Base-by-base conservation (phyloP, 306 rosid species). In the Trifolium subterraneum region DNA sequence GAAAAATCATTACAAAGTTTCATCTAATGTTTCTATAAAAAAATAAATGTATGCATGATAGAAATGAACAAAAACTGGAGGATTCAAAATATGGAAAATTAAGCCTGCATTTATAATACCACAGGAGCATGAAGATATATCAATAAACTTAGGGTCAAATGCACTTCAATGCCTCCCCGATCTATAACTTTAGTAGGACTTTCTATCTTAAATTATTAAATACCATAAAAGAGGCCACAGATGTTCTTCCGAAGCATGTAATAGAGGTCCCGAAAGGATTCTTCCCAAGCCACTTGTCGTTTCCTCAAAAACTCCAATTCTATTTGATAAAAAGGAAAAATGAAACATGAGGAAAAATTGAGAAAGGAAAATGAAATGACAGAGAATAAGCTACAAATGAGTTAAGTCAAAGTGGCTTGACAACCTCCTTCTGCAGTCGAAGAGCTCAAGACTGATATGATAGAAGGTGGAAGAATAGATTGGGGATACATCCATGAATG, bases 401-500 rank as follows among this genome's bases (percentile, higher is more conserved):
- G 33, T 29, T 10, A 31, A 15, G 41, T 59, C 61, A 36, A 66
- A 78, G 74, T 27, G 25, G 50, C 64, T 78, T 65, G 39, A 48
- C 85, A 7, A 88, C 93, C 96, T 92, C 88, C 86, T 72, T 82
- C 90, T 41, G 85, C 75, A 42, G 86, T 75, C 64, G 91, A 82
- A 44, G 97, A 90, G 80, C 84, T 87, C 87, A 95, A 80, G 22
- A 84, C 78, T 63, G 92, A 87, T 74, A 95, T 81, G 70, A 92
- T 71, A 68, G 99, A 86, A 67, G 90, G 68, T 10, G 97, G 97
- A 29, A 95, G 81, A 67, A 87, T 72, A 59, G 97, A 88, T 81
- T 95, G 99, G 54, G 98, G 98, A 77, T 93, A 87, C 85, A 90
- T 79, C 98, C 98, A 93, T 35, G 98, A 91, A 79, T 89, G 92